Evolutionary conservation across 2,329 filamentous ascomycete genomes (phyloP), one percentile per base, ranked within the genome.

Genomic region (Aspergillus costaricaensis): DNA sequence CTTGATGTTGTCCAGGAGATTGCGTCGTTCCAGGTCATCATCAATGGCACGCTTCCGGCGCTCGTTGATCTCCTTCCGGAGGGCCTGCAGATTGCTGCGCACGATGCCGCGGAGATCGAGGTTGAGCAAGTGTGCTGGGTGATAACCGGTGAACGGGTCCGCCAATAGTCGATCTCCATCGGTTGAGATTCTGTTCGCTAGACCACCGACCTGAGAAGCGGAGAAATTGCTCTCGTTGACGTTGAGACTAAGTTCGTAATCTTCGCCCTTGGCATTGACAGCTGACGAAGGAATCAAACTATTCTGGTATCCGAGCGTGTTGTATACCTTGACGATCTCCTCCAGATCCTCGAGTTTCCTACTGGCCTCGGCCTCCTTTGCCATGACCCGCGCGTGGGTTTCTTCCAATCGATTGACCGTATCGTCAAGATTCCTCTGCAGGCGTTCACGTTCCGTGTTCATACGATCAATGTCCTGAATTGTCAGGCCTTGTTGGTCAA

Each of bases 381-480:
- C 92, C 17, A 88, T 85, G 1, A 95, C 90, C 66, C 87, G 89
- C 66, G 86, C 89, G 80, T 96, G 96, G 8, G 89, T 85, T 64
- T 98, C 95, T 59, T 97, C 93, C 0, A 97, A 82, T 55, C 91
- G 85, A 57, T 86, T 83, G 5, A 86, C 83, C 0, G 91, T 90
- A 2, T 88, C 85, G 68, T 96, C 92, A 48, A 96, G 89, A 44
- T 89, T 91, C 69, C 90, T 93, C 66, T 96, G 91, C n/a, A 99
- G 84, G 50, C 95, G 88, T 71, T 99, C 95, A 56, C 93, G 88
- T 76, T 99, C 95, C 38, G 91, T 89, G 68, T 92, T 96, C 94
- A 99, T 97, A 76, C 95, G 92, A 83, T 99, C 95, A 73, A 99
- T 98, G 84, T 99, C 95, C 79, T 95, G 91, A 79, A 97, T 96